Base-by-base conservation (phyloP, 2,329 filamentous ascomycete species). In the Aphanoascus verrucosus region DNA sequence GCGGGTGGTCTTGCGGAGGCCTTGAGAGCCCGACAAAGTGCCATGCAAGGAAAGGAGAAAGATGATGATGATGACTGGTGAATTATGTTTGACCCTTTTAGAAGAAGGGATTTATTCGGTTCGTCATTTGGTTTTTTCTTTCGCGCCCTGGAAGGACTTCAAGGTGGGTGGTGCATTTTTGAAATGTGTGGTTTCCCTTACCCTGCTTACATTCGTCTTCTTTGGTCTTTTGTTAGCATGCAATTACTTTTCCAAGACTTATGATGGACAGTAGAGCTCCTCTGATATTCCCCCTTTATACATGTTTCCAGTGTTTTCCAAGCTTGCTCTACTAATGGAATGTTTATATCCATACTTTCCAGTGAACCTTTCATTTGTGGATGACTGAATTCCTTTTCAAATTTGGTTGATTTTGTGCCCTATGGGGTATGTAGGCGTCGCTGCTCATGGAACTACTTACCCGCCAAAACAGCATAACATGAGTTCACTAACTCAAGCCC, bases 1-100 rank as follows among this genome's bases (percentile, higher is more conserved):
- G 83, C 81, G 2, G 85, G 84, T 47, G 86, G 85, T 44, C 70
- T 93, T 60, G 87, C 87, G 1, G 86, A 90, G 65, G 86, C 86
- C n/a, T 71, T 93, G 61, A 73, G 86, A 61, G 84, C 85, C 42
- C 77, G 87, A 62, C 85, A 90, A 73, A 82, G 80, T 59, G 85
- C 84, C 5, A 88, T 88, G 83, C 82, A 83, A 44, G 81, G 78
- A 63, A 81, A 80, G 67, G 75, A 80, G 54, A 79, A 83, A 17
- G 82, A 85, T 15, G 83, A 86, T 45, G 83, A 85, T 59, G 82
- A 87, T 64, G 51, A 53, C 31, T 53, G 51, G 51, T 53, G 45
- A 23, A 43, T 37, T 37, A 23, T 43, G 28, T 35, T 32, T 42
- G 14, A 47, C 42, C 5, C 23, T 37, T 7, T n/a, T 41, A 8